A percentile compares a stretch with the other conserved stretches of the same genome.
phyloP scores from a whole-genome alignment of 2,329 filamentous ascomycete species.

The Penicillium corylophilum region DNA sequence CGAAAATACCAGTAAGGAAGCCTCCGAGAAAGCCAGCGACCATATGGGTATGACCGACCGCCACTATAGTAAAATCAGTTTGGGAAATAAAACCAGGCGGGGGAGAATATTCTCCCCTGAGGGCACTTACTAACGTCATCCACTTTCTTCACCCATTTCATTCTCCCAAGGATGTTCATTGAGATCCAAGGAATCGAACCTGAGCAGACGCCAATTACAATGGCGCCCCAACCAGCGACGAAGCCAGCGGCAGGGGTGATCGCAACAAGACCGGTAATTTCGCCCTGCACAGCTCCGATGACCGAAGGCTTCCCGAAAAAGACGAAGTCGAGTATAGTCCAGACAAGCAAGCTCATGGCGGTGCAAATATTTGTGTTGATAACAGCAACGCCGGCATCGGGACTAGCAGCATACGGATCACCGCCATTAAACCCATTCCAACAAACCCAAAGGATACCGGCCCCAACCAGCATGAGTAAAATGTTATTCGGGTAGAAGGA shows the following conservation, averaged over 20 bases:
- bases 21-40: conserved; percentile 49
- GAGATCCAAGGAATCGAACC: conserved; percentile 50
- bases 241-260: conserved; percentile 55
- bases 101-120: too few relatives aligned
- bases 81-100: too few relatives aligned
- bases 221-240: conserved; percentile 53
- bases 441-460: conserved; percentile 53
- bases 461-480: conserved; percentile 46
- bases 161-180: conserved; percentile 50
- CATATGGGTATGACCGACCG: conserved; percentile 51
- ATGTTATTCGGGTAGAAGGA: conserved; percentile 47
- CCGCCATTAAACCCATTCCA: conserved; percentile 57
- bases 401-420: conserved; percentile 52
- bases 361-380: conserved; percentile 54
- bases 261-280: conserved; percentile 54
- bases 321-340: conserved; percentile 48
- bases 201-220: conserved; percentile 47
- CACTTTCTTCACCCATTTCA: conserved; percentile 59
- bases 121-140: conserved; percentile 46
- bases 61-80: conserved; percentile 31
- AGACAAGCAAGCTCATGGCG: conserved; percentile 49
- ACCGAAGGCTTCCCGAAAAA: conserved; percentile 53
- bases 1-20: conserved; percentile 49
- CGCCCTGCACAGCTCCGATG: conserved; percentile 52
- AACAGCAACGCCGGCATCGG: conserved; percentile 52